Conservation (phyloP, 78 protist species). For the Planoprotostelium fungivorum region DNA sequence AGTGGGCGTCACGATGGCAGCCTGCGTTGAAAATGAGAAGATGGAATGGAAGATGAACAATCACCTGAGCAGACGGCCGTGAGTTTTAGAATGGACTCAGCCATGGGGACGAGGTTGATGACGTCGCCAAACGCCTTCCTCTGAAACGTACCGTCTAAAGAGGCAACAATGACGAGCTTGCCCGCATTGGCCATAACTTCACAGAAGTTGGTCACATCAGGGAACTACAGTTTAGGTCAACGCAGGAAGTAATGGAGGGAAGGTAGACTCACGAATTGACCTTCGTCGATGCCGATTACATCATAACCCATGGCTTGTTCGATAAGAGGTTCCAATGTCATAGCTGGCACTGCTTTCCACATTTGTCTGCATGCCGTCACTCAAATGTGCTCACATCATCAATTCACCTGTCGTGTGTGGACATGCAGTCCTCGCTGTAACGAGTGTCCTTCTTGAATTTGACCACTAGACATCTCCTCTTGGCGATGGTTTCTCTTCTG, state of each 20-base stretch:
- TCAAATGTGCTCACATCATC: background rate
- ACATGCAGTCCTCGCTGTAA: constrained; percentile 52
- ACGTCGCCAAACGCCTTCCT: constrained; percentile 70
- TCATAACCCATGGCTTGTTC: constrained; percentile 31
- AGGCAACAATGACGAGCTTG: constrained; percentile 82
- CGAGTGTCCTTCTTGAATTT: constrained; percentile 73
- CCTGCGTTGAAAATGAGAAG: no score
- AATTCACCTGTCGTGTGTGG: constrained; percentile 78
- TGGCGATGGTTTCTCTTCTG: constrained; percentile 60
- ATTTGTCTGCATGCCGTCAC: constrained; percentile 10
- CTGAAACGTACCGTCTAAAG: constrained; percentile 84
- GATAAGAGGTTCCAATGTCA: constrained; percentile 27
- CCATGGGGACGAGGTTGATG: constrained; percentile 65
- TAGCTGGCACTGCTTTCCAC: constrained; percentile 55
- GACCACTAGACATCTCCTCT: constrained; percentile 46
- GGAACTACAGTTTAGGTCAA: constrained; percentile 41
- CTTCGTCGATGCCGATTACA: constrained; percentile 92
- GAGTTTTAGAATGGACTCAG: constrained; percentile 78
- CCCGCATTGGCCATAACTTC: constrained; percentile 79
- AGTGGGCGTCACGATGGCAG: constrained; percentile 73
- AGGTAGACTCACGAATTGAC: constrained; percentile 73
- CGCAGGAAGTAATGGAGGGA: background rate
- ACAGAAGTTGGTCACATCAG: constrained; percentile 77
- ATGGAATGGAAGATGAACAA: background rate
- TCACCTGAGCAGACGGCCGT: constrained; percentile 83